These are phyloP conservation scores for Candida sp. DNA, from an alignment of 1,139 yeast species.

Conservation along the genomic window DNA sequence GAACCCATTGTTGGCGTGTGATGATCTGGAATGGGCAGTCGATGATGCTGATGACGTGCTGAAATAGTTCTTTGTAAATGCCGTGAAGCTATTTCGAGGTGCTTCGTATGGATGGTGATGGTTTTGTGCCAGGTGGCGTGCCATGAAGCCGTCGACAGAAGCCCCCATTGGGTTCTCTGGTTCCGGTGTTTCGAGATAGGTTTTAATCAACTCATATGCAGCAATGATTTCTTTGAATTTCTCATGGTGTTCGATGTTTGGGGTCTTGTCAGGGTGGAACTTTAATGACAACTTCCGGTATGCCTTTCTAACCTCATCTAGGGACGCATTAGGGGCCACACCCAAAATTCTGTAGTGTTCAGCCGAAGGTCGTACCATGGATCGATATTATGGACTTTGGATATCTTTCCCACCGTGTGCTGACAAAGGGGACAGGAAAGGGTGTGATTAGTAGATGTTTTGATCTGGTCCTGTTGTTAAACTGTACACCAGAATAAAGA, in stretches of 20 bases:
- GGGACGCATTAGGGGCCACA: constrained; percentile 31
- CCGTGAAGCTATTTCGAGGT: neutral
- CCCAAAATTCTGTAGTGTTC: constrained; percentile 44
- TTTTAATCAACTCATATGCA: constrained; percentile 49
- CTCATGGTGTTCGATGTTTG: constrained; percentile 46
- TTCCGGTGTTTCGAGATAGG: constrained; percentile 5
- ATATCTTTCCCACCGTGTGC: neutral
- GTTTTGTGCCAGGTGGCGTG: neutral
- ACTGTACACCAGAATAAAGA: neutral
- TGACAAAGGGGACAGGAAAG: no score
- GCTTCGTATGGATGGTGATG: neutral
- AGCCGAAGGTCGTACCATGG: constrained; percentile 7
- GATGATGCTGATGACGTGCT: constrained; percentile 1
- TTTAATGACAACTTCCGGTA: constrained; percentile 55
- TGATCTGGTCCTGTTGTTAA: neutral
- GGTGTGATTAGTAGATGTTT: neutral
- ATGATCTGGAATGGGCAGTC: neutral
- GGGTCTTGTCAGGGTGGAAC: constrained; percentile 63
- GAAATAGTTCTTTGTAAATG: neutral
- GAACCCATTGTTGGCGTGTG: constrained; percentile 15
- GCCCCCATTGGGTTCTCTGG: constrained; percentile 3
- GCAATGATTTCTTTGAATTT: constrained; percentile 46
- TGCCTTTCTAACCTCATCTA: constrained; percentile 50
- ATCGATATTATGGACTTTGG: neutral
- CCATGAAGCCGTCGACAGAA: neutral